Percentiles rank a stretch among this genome's conserved stretches.
These are phyloP conservation scores for Dichomitus squalens DNA, from an alignment of 1,284 basidiomycete species.

Conservation along the genomic window DNA sequence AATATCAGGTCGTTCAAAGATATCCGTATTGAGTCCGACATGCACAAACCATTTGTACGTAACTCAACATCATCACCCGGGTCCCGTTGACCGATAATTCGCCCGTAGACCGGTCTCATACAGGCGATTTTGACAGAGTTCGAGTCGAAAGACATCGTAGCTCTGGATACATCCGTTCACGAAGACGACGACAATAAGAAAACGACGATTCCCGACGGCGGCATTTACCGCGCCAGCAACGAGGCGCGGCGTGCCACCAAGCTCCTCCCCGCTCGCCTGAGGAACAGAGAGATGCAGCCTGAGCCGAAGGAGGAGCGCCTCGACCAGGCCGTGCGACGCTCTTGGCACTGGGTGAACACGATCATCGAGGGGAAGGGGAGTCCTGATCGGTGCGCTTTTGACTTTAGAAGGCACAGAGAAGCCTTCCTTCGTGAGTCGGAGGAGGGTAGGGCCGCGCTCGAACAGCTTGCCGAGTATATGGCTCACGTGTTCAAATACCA, in stretches of 20 bases:
- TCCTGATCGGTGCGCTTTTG: neutral
- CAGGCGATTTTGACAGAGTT: neutral
- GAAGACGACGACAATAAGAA: neutral
- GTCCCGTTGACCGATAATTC: neutral
- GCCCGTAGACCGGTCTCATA: neutral
- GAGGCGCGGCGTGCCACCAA: neutral
- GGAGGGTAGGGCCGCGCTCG: neutral
- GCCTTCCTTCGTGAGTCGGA: neutral
- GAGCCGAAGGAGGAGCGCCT: no score
- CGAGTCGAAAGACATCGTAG: neutral
- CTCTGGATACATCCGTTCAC: neutral
- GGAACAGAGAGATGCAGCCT: neutral
- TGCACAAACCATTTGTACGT: neutral
- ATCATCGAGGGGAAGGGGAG: neutral
- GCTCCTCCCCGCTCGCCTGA: neutral
- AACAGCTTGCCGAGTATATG: neutral
- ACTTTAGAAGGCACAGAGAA: neutral
- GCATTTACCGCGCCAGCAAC: neutral
- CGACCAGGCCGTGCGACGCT: neutral
- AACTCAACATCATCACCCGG: neutral
- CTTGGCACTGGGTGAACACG: neutral
- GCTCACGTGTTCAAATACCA: neutral
- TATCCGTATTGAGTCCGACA: neutral
- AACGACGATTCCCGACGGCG: neutral
- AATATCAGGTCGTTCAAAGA: neutral